Base-by-base conservation (phyloP, 1,284 basidiomycete species). In the Puccinia novopanici region DNA sequence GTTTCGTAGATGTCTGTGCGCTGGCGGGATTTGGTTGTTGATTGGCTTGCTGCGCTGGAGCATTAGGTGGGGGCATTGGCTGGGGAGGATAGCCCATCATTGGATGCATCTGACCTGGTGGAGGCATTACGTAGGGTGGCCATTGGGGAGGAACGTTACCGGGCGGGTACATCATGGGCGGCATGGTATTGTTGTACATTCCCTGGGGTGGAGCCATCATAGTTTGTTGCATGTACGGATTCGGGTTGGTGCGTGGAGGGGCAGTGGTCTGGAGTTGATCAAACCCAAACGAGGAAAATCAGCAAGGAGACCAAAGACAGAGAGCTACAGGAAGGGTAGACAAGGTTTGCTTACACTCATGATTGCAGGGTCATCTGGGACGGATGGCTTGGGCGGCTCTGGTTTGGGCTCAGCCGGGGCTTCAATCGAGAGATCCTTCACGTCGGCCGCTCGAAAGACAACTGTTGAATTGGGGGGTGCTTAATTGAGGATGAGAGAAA, bases 371-470 rank as follows among this genome's bases (percentile, higher is more conserved):
- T 85, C 84, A 72, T 67, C 78, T n/a, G 79, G 75, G 19, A 81
- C 79, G 9, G 77, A 68, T 40, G 71, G 75, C 30, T 77, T 65
- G n/a, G 81, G 52, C 1, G 82, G 82, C n/a, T 81, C 71, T 17
- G 81, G 80, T 37, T 82, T 82, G n/a, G 82, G 30, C 15, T 81
- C 72, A 3, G 81, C 81, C 40, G 80, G 71, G 17, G 82, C 81
- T 81, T 85, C 84, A 54, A 85, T 85, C 59, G 84, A 83, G 61
- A 85, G 80, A 74, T 85, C 84, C 81, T 84, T 84, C 63, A 85
- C 83, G 78, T 85, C 84, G 63, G 82, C 81, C 13, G 84, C 84
- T 48, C 83, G 81, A 82, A 85, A 85, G 75, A 85, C 83, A 79
- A 85, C 84, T 85, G 79, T 61, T n/a, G 59, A 50, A 34, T 40